Base-by-base conservation (phyloP, 345 rosid genomes). In the Camelina neglecta region DNA sequence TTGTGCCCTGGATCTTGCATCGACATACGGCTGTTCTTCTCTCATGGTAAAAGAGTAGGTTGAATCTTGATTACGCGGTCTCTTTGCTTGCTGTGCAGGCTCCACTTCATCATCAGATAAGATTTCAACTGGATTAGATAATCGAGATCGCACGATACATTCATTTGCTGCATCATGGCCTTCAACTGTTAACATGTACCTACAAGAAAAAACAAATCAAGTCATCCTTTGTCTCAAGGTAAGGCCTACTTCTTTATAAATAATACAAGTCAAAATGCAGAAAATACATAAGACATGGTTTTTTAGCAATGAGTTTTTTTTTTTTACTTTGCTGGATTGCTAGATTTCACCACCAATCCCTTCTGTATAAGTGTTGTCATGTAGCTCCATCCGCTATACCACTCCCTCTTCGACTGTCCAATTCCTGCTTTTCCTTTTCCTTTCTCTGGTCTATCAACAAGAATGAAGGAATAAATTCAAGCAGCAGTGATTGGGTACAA, bases 301-400 rank as follows among this genome's bases (percentile, higher is more conserved):
- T 24, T 21, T 24, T 11, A 16, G 20, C 26, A 24, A 11, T 31
- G 76, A 55, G 58, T 38, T 26, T 26, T 38, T 72, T 36, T 36
- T 35, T 72, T 78, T 38, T 82, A 93, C 98, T 89, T 93, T 68
- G 97, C 96, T 12, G 98, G 98, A 77, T 88, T 87, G 82, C 97
- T 91, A 26, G 89, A 90, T 82, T 87, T 93, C 67, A 85, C 90
- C 55, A 91, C 96, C 64, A 91, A 83, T 82, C 98, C 97, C 76
- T 87, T 93, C 1, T 81, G 71, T 79, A 90, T 83, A 83, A 91
- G 81, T 42, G 84, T 91, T 55, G 77, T 78, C 98, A 93, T 91
- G 85, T 92, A 90, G 77, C 75, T 91, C 98, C 98, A 93, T 80
- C 97, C 97, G 56, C 80, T 86, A 73, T 91, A 92, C 95, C 93